phyloP scores from a whole-genome alignment of 148 eudicot genomes.

The Persicaria tinctoria region DNA sequence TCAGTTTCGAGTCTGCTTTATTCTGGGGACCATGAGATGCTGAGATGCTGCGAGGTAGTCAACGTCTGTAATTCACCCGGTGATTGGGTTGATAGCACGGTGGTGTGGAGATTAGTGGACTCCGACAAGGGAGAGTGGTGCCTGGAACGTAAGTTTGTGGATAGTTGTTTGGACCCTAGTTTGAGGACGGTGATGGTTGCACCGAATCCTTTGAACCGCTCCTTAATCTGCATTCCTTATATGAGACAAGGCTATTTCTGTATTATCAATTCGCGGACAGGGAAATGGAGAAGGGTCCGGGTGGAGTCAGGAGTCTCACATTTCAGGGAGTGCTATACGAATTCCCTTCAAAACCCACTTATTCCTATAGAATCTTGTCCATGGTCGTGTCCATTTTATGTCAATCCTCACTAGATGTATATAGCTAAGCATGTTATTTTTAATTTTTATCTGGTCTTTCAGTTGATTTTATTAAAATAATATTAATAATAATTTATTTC shows the following conservation, averaged over 20 bases:
- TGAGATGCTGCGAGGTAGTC: background rate
- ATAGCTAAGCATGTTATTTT: too few relatives aligned
- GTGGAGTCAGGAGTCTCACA: too few relatives aligned
- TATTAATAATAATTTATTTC: too few relatives aligned
- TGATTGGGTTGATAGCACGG: background rate
- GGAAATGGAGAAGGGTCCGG: background rate
- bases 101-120: background rate
- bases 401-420: too few relatives aligned
- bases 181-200: background rate
- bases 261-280: background rate
- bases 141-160: background rate
- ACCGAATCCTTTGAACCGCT: background rate
- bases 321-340: too few relatives aligned
- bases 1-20: background rate
- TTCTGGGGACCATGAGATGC: background rate
- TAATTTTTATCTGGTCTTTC: too few relatives aligned
- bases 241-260: too few relatives aligned
- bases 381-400: background rate
- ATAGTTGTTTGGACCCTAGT: too few relatives aligned
- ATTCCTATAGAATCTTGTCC: background rate
- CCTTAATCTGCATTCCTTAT: background rate
- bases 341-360: background rate
- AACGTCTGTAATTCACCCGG: too few relatives aligned
- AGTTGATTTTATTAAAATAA: too few relatives aligned
- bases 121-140: background rate